Evolutionary conservation across 73 alveolate genomes (phyloP).

Genomic region (Tetrahymena borealis): DNA sequence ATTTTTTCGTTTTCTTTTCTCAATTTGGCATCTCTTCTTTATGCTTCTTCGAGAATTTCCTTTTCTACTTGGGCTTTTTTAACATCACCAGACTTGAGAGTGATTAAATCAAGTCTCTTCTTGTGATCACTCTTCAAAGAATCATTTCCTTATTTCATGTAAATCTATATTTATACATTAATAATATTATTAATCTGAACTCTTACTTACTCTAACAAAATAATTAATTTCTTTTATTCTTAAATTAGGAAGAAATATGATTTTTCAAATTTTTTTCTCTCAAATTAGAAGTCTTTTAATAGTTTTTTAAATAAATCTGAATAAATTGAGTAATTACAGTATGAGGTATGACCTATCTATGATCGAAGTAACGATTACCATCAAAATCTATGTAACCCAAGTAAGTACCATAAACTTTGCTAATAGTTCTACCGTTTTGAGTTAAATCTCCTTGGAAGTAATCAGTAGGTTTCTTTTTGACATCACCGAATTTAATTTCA

Average conservation of each 20-base stretch:
- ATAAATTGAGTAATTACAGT: background rate
- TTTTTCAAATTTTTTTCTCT: background rate
- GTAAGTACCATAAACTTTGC: slow-evolving; percentile 81
- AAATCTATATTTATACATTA: background rate
- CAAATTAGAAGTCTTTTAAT: background rate
- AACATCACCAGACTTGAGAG: slow-evolving; percentile 61
- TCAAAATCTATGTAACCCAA: slow-evolving; percentile 90
- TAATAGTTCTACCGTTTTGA: slow-evolving; percentile 31
- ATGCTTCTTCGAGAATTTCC: slow-evolving; percentile 62
- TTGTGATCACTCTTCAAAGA: slow-evolving; percentile 53
- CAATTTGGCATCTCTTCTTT: slow-evolving; percentile 29
- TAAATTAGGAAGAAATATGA: background rate
- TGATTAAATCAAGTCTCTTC: slow-evolving; percentile 15
- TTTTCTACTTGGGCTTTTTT: slow-evolving; percentile 72
- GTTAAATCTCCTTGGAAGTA: slow-evolving; percentile 73
- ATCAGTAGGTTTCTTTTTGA: slow-evolving; percentile 59
- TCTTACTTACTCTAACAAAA: background rate
- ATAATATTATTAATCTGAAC: background rate
- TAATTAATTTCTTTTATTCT: background rate
- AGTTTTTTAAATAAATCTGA: background rate
- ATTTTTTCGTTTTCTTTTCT: slow-evolving; percentile 20
- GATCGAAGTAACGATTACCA: slow-evolving; percentile 90
- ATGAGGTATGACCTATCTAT: slow-evolving; percentile 52
- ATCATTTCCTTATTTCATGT: slow-evolving; percentile 50
- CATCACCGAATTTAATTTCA: slow-evolving; percentile 50